phyloP scores from a whole-genome alignment of 495 filamentous ascomycete species.

The Aspergillus sclerotioniger region DNA sequence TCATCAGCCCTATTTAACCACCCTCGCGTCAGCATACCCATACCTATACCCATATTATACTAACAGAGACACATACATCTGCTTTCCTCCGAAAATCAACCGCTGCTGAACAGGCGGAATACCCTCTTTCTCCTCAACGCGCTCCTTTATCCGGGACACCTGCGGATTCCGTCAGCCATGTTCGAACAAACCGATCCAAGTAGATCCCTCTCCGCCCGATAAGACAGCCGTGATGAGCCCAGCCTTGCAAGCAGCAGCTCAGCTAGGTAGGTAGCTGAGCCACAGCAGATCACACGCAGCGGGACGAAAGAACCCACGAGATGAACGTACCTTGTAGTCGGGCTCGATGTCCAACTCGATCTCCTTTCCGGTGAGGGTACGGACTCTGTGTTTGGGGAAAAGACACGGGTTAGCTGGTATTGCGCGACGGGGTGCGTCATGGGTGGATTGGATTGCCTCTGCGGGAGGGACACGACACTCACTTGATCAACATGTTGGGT shows the following conservation, averaged over 20 bases:
- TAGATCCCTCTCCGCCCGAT: background rate
- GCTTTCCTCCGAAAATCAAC: slow-evolving; percentile 93
- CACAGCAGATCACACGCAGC: background rate
- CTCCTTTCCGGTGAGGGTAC: slow-evolving; percentile 96
- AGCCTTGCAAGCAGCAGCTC: no score
- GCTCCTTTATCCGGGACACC: slow-evolving; percentile 96
- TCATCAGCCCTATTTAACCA: slow-evolving; percentile 72
- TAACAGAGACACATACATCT: slow-evolving; percentile 66
- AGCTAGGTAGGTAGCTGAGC: no score
- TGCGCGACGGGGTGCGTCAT: background rate
- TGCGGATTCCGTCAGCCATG: slow-evolving; percentile 29
- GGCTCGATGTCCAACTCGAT: slow-evolving; percentile 97
- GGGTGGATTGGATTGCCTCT: background rate
- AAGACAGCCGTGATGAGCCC: background rate
- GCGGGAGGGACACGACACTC: slow-evolving; percentile 12
- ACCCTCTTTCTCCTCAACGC: slow-evolving; percentile 97
- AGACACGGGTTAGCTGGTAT: slow-evolving; percentile 15
- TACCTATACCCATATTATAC: background rate
- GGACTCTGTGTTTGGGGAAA: slow-evolving; percentile 62
- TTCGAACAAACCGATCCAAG: background rate
- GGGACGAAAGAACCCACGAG: background rate
- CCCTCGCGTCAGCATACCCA: background rate
- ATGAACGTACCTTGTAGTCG: slow-evolving; percentile 74
- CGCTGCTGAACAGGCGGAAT: slow-evolving; percentile 97
- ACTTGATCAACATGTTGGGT: slow-evolving; percentile 53